Base-by-base conservation (phyloP, 2,329 filamentous ascomycete species). In the Neocatenulostroma microsporum region DNA sequence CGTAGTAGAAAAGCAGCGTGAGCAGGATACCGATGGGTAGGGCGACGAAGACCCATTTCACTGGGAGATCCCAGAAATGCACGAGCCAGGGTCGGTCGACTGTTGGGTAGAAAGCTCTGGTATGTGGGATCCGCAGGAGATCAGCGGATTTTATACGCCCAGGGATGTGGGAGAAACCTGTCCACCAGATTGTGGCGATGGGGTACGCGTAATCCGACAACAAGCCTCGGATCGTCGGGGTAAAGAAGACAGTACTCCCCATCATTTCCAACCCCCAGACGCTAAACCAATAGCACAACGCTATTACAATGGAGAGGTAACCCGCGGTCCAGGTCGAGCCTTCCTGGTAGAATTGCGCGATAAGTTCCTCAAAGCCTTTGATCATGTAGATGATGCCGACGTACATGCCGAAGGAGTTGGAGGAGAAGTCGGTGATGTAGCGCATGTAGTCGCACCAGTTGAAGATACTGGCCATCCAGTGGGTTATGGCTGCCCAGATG, bases 391-490 rank as follows among this genome's bases (percentile, higher is more conserved):
- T 73, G 34, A 74, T 73, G 9, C 69, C 71, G 5, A 74, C 70
- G 48, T 75, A 74, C 48, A 70, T 62, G 30, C 69, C 70, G 39
- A 75, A 75, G 0, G 64, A 61, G 40, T 73, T 66, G 36, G 65
- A 69, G 1, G 69, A 72, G 41, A 75, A 75, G 39, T 74, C 70
- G 2, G 72, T 76, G 20, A 76, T 69, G 45, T 74, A 74, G 5
- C 70, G 66, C 71, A 75, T 74, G 48, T 74, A 74, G 47, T 76
- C 69, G 49, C 70, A 73, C 25, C 63, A 55, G 40, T 75, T 76
- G 36, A 64, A 66, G 17, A 72, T 55, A 0, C 70, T 65, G 5
- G 69, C 64, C 5, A 73, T 59, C 71, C 71, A 76, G 48, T 78
- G 73, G 28, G 72, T 72, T 13, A 75, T 68, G 1, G 70, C 70